A percentile compares a stretch with the other conserved stretches of the same genome.
phyloP scores from a whole-genome alignment of 2,329 filamentous ascomycete species.

The Periconia digitata region DNA sequence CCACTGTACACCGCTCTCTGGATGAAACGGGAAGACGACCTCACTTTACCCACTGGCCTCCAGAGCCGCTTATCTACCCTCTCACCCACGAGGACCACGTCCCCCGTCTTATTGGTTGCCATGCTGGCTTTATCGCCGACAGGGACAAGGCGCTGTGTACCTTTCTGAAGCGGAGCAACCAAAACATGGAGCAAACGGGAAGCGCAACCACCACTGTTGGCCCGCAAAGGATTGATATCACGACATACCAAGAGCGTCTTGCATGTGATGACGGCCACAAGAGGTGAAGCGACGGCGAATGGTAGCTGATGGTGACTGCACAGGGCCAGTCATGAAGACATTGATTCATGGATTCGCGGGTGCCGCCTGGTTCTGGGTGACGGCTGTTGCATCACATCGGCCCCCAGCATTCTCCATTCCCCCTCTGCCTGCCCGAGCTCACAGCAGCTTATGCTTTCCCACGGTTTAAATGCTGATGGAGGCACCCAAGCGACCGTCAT shows the following conservation, averaged over 20 bases:
- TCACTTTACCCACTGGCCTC: constrained; percentile 3
- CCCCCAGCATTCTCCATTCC: background rate
- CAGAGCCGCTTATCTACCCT: constrained; percentile 21
- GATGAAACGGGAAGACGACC: constrained; percentile 7
- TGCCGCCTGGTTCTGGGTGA: background rate
- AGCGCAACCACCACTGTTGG: background rate
- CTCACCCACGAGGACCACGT: constrained; percentile 13
- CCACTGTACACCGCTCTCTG: constrained; percentile 9
- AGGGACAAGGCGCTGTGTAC: constrained; percentile 2
- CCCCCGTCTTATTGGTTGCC: constrained; percentile 26
- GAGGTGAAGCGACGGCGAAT: constrained; percentile 3
- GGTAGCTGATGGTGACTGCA: constrained; percentile 2
- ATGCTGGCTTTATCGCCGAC: constrained; percentile 14
- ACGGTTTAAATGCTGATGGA: background rate
- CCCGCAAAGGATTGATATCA: background rate
- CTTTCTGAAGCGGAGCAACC: constrained; percentile 15
- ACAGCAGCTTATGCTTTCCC: background rate
- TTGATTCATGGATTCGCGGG: background rate
- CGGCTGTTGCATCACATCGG: background rate
- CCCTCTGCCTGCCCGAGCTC: background rate
- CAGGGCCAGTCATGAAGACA: background rate
- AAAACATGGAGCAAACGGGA: background rate
- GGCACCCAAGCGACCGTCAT: too few species aligned
- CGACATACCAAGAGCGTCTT: background rate
- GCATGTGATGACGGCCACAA: constrained; percentile 1